Base-by-base conservation (phyloP, 371 early-diverging fungal species). In the Basidiobolus meristosporus region DNA sequence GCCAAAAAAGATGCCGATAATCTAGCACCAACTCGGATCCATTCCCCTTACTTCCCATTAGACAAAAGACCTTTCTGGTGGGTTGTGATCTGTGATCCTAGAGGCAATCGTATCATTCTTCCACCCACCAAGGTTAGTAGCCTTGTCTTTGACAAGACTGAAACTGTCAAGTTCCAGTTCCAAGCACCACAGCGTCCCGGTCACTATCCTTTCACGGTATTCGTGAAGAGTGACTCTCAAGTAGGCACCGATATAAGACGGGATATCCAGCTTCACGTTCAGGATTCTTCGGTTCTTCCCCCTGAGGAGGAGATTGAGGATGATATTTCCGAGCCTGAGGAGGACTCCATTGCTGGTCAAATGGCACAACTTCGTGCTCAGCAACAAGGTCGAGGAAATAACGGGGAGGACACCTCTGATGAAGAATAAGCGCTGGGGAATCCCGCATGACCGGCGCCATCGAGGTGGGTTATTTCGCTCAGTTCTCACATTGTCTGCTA, bases 301-400 rank as follows among this genome's bases (percentile, higher is more conserved):
- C 65, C 69, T 12, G 70, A 73, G 41, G 62, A 68, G 0, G 82
- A 81, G 33, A 57, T 78, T 1, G 90, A 90, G 36, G 93, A 92
- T 47, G 83, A 83, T 42, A 93, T 93, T 43, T 88, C 90, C 14
- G 96, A 93, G 46, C 92, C 93, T 26, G 96, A 90, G 41, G 90
- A 89, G 41, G 89, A 89, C 54, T 81, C 86, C 21, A 71, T 93
- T 52, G 93, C 91, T 23, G 90, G 88, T 6, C 91, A 86, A 56
- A 82, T 87, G 82, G 77, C 76, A 36, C 52, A 78, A 57, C 67
- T 82, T 69, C 69, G 82, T 32, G 73, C 72, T 45, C 82, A 82
- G 60, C 74, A n/a, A 77, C n/a, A n/a, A n/a, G n/a, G n/a, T n/a
- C n/a, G n/a, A n/a, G n/a, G n/a, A n/a, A n/a, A n/a, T n/a, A n/a